A percentile compares a stretch with the other conserved stretches of the same genome.
Evolutionary conservation across 2,329 filamentous ascomycete genomes (phyloP).

Genomic region (Cladosporium sp.): DNA sequence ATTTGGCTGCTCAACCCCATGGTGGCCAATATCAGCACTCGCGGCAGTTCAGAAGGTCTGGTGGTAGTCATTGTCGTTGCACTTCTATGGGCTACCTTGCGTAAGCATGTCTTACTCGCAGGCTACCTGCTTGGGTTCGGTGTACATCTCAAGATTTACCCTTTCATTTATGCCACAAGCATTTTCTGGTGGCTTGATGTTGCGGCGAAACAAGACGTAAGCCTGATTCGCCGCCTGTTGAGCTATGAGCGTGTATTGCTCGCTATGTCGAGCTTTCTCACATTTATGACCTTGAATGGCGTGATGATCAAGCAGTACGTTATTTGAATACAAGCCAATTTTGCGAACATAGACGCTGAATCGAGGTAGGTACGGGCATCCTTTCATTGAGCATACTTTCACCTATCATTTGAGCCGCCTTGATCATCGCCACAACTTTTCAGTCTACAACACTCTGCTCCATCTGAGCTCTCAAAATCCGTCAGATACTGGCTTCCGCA

Average conservation of each 20-base stretch:
- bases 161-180: conserved; percentile 86
- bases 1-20: conserved; percentile 97
- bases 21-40: conserved; percentile 94
- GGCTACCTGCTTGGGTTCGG: conserved; percentile 73
- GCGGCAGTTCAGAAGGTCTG: conserved; percentile 89
- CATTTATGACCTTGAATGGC: conserved; percentile 70
- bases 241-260: conserved; percentile 50
- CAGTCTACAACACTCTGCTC: conserved; percentile 86
- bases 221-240: conserved; percentile 1
- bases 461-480: conserved; percentile 73
- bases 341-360: conserved; percentile 5
- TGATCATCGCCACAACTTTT: conserved; percentile 98
- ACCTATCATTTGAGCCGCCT: conserved; percentile 88
- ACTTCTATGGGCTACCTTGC: conserved; percentile 75
- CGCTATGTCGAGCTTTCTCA: conserved; percentile 61
- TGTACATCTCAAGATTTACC: conserved; percentile 98
- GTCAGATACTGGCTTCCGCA: conserved; percentile 38
- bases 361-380: conserved; percentile 61
- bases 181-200: conserved; percentile 78
- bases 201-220: neutral
- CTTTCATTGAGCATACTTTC: conserved; percentile 86
- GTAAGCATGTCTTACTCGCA: conserved; percentile 59
- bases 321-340: neutral
- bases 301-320: conserved; percentile 72
- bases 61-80: conserved; percentile 79